Base-by-base conservation (phyloP, 805 yeast species). In the Priceomyces medius region DNA sequence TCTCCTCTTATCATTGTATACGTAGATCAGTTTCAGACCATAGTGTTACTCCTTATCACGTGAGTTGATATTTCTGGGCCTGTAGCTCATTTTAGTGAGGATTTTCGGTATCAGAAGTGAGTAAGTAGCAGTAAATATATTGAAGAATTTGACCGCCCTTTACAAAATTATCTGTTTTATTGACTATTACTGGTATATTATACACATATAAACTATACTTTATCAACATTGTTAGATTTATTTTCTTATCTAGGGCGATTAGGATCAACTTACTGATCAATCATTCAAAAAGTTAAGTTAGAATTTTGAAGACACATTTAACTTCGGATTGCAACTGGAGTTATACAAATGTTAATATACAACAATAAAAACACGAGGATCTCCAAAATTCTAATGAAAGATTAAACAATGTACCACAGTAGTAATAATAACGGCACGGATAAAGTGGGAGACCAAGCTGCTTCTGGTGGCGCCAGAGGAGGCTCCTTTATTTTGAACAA, bases 401-500 rank as follows among this genome's bases (percentile, higher is more conserved):
- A 13, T 31, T 31, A 20, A 31, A 31, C 12, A 5, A 31, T 31
- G 21, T 14, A 19, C n/a, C 16, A n/a, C 21, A 17, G 16, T 19
- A 31, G 34, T 16, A 31, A 31, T 31, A 31, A 7, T 17, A 31
- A 16, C 16, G 21, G 9, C 34, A 31, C 12, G 34, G 34, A 31
- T 4, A 31, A 17, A 31, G 16, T 16, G 21, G 19, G 19, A 16
- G 21, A 16, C n/a, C 21, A 19, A 19, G 10, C 19, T 7, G 34
- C 34, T 31, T 17, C 34, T 12, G 20, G 34, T 6, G 37, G 53
- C 40, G 46, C 49, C 31, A 43, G 47, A 29, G 43, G 41, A 24
- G 41, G 44, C 40, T 42, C 53, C 3, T 18, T 51, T 12, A 31
- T 36, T 13, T 31, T 51, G n/a, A 46, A 38, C 18, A 41, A 43